Conservation (phyloP, 2,329 filamentous ascomycete species). For the Botrytis medusae region DNA sequence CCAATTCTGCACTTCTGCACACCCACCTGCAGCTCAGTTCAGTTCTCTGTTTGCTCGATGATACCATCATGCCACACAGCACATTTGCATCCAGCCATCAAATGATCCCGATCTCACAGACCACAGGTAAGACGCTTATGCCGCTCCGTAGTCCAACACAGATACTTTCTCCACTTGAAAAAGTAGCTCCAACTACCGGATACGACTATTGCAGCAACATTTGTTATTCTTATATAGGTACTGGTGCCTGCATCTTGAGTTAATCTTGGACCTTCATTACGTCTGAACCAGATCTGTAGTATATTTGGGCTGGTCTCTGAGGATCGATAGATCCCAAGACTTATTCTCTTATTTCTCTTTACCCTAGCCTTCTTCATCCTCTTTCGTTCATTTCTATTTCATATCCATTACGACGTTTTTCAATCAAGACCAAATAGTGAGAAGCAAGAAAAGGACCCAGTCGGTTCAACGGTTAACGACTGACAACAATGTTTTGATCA, state of each 20-base stretch:
- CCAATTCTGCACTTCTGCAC: conserved; percentile 17
- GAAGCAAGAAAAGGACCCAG: conserved; percentile 16
- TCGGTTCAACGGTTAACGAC: conserved; percentile 15
- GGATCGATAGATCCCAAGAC: conserved; percentile 47
- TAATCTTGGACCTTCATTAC: conserved; percentile 14
- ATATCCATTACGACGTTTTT: conserved; percentile 36
- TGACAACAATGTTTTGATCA: conserved; percentile 21
- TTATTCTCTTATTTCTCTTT: conserved; percentile 51
- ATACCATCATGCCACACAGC: conserved; percentile 21
- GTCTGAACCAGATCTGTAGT: conserved; percentile 11
- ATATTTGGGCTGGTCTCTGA: conserved; percentile 18
- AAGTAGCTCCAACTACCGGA: conserved; percentile 7
- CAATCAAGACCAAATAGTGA: conserved; percentile 28
- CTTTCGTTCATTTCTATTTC: conserved; percentile 34
- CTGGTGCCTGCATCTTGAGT: conserved; percentile 16
- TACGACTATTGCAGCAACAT: not conserved
- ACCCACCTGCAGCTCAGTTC: not conserved
- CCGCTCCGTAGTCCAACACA: conserved; percentile 18
- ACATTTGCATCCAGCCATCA: conserved; percentile 19
- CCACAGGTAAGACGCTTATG: conserved; percentile 20
- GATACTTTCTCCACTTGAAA: conserved; percentile 9
- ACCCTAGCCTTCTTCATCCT: conserved; percentile 41
- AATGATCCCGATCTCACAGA: conserved; percentile 21
- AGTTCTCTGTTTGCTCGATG: conserved; percentile 21
- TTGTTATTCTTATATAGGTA: conserved; percentile 19